A percentile compares a stretch with the other conserved stretches of the same genome.
phyloP scores from a whole-genome alignment of 371 early-diverging fungal species.

The Mucor saturninus region DNA sequence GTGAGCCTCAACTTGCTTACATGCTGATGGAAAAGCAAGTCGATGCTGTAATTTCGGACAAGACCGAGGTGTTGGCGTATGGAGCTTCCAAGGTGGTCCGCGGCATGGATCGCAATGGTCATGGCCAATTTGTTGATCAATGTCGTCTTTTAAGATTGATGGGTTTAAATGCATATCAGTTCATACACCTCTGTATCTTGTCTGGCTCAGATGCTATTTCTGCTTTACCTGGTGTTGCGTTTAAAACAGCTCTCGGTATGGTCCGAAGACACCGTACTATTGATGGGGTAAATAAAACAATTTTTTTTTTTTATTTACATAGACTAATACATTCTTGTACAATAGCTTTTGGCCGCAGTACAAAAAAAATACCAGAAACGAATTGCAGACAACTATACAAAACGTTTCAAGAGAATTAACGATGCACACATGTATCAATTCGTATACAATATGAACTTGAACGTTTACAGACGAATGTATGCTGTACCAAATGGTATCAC shows the following conservation, averaged over 20 bases:
- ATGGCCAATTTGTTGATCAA: constrained; percentile 7
- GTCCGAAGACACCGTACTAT: background rate
- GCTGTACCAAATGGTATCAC: too few relatives aligned
- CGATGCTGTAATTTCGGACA: constrained; percentile 89
- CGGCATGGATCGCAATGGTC: constrained; percentile 80
- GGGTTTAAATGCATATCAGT: background rate
- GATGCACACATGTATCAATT: too few relatives aligned
- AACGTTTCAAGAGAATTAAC: too few relatives aligned
- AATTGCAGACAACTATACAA: too few relatives aligned
- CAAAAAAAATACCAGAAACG: too few relatives aligned
- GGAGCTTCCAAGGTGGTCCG: constrained; percentile 79
- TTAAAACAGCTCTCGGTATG: constrained; percentile 55
- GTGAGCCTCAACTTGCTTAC: constrained; percentile 97
- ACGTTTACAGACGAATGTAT: too few relatives aligned
- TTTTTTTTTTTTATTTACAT: too few relatives aligned
- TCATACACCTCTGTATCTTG: constrained; percentile 80
- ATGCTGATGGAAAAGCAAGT: constrained; percentile 64
- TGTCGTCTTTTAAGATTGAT: background rate
- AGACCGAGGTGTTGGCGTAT: constrained; percentile 98
- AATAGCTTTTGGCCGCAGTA: too few relatives aligned
- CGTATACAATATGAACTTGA: too few relatives aligned
- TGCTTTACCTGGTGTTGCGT: constrained; percentile 82
- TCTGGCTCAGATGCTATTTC: constrained; percentile 97
- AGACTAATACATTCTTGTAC: too few relatives aligned
- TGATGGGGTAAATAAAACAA: background rate